Evolutionary conservation across 192 early-diverging fungal species (phyloP).

Genomic region (Backusella australiensis): DNA sequence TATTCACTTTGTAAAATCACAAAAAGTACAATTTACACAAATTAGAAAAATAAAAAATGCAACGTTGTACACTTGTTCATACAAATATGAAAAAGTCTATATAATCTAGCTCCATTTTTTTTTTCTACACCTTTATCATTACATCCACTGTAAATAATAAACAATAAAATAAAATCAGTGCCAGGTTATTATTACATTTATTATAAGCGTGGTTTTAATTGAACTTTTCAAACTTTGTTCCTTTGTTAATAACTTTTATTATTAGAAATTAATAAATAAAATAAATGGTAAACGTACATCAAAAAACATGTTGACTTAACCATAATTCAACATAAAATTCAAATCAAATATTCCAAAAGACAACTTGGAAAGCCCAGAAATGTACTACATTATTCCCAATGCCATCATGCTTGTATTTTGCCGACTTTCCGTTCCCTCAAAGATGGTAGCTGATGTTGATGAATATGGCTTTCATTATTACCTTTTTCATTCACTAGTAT

Average conservation of each 20-base stretch:
- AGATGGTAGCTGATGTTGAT: neutral
- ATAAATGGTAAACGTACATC: neutral
- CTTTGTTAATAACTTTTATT: neutral
- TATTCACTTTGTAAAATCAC: neutral
- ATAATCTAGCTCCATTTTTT: neutral
- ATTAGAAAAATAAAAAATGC: neutral
- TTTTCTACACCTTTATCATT: neutral
- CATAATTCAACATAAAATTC: neutral
- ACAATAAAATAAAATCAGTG: neutral
- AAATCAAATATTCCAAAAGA: conserved; percentile 1
- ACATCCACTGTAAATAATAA: neutral
- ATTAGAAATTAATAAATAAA: neutral
- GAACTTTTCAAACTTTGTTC: neutral
- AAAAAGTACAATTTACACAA: conserved; percentile 1
- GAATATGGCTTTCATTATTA: neutral
- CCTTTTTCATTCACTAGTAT: neutral
- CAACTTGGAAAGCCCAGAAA: conserved; percentile 1
- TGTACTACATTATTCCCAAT: neutral
- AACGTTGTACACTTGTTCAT: neutral
- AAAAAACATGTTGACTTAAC: neutral
- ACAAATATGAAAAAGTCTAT: neutral
- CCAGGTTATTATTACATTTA: neutral
- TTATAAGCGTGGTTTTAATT: neutral
- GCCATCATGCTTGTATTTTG: neutral
- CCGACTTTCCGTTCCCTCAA: neutral